These are phyloP conservation scores for Solanum rostratum DNA, from an alignment of 257 asterid species.

Conservation along the genomic window DNA sequence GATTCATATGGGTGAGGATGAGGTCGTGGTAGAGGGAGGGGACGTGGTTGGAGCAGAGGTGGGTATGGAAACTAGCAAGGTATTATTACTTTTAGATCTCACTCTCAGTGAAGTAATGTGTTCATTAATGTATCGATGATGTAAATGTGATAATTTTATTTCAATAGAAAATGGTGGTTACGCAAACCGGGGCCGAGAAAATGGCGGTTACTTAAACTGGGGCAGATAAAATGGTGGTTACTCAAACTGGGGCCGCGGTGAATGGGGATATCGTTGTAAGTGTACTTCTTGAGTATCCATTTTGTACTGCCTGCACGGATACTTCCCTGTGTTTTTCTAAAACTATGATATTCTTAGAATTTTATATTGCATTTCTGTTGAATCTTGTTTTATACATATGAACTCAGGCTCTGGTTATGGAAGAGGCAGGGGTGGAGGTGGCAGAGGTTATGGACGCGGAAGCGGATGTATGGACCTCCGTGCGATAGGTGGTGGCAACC, in stretches of 20 bases:
- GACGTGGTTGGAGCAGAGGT: conserved; percentile 84
- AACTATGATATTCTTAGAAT: neutral
- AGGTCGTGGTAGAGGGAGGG: conserved; percentile 91
- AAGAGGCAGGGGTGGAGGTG: conserved; percentile 62
- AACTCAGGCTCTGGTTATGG: conserved; percentile 59
- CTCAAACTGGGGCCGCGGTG: conserved; percentile 37
- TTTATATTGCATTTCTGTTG: neutral
- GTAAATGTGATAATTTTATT: neutral
- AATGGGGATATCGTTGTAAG: conserved; percentile 61
- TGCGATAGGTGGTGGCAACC: conserved; percentile 47
- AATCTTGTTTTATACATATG: neutral
- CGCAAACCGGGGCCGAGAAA: conserved; percentile 32
- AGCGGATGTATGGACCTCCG: conserved; percentile 43
- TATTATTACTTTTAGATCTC: neutral
- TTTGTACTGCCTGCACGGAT: neutral
- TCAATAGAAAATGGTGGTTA: conserved; percentile 38
- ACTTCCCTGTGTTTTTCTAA: neutral
- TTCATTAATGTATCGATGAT: neutral
- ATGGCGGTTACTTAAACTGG: neutral
- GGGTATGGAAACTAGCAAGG: conserved; percentile 47
- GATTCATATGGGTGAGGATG: conserved; percentile 77
- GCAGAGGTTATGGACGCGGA: conserved; percentile 44
- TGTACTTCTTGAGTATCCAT: neutral
- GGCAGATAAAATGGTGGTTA: conserved; percentile 30
- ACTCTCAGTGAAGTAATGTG: neutral